Base-by-base conservation (phyloP, 2,329 filamentous ascomycete genomes). In the Hymenoscyphus infarciens region DNA sequence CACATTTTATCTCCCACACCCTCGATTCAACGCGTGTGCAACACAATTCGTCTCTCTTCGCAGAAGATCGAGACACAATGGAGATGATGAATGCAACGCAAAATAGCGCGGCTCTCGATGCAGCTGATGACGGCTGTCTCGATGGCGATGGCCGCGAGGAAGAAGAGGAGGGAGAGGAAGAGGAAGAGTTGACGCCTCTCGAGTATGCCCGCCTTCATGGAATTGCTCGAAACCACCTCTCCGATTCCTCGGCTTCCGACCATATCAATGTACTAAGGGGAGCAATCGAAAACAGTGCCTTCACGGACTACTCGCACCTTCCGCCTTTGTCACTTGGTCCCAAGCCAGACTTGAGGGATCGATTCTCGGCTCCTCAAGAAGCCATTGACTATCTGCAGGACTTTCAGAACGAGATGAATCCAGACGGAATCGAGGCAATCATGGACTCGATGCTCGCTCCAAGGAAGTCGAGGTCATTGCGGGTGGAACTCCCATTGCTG, bases 181-280 rank as follows among this genome's bases (percentile, higher is more conserved):
- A 8, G 4, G 55, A 61, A 8, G 68, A 73, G 3, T 31, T 63
- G 5, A 56, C 68, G 13, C 63, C 69, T 19, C 64, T 73, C 33
- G 67, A 72, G 54, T 73, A 74, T 58, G 73, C 73, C 56, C 70
- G 71, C 13, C 39, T 56, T 11, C 67, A 70, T 42, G 69, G 70
- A 22, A 56, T 75, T n/a, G 62, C 69, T 31, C 62, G 61, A 15
- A 57, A 74, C 54, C 62, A 73, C 63, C 59, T 68, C 2, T 22
- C 54, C 3, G 67, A 71, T 15, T 27, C 60, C 15, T 33, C 62
- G 1, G 67, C 64, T 11, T 56, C 63, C 10, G 39, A 38, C n/a
- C 65, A 69, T 22, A 61, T 73, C 19, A 39, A 62, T 27, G 38
- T 35, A 5, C 59, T 72, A 5, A 61, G 67, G 49, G n/a, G 31